Conservation (phyloP, 2,329 filamentous ascomycete genomes). For the Xylariaceae sp. region DNA sequence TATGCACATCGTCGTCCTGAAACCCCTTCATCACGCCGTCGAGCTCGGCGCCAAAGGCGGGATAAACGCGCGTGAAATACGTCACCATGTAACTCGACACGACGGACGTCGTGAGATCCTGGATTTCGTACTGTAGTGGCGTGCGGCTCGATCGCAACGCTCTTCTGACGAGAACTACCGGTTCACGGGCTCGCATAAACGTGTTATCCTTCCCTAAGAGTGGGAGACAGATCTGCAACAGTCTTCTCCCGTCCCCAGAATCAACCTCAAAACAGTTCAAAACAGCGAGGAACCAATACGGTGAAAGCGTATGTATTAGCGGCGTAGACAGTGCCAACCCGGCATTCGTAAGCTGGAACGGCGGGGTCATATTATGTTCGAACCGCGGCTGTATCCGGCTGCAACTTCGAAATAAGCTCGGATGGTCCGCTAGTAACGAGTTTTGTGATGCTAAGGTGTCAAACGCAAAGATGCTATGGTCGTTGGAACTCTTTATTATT, state of each 20-base stretch:
- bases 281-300: conserved; percentile 8
- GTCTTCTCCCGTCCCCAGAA: background rate
- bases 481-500: conserved; percentile 8
- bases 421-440: conserved; percentile 9
- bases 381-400: conserved; percentile 6
- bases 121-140: conserved; percentile 5
- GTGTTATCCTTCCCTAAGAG: conserved; percentile 9
- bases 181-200: conserved; percentile 11
- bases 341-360: conserved; percentile 9
- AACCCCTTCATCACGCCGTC: conserved; percentile 8
- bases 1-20: conserved; percentile 4
- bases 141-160: conserved; percentile 3
- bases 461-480: conserved; percentile 10
- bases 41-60: conserved; percentile 5
- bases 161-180: conserved; percentile 3
- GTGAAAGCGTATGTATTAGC: conserved; percentile 6
- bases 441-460: conserved; percentile 1
- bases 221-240: conserved; percentile 8
- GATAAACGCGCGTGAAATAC: conserved; percentile 9
- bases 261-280: conserved; percentile 11
- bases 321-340: conserved; percentile 7
- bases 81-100: conserved; percentile 3
- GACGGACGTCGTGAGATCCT: conserved; percentile 2
- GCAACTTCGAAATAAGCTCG: conserved; percentile 1
- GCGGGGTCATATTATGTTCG: conserved; percentile 5